Conservation (phyloP, 1,284 basidiomycete genomes). For the Taiwanofungus camphoratus region DNA sequence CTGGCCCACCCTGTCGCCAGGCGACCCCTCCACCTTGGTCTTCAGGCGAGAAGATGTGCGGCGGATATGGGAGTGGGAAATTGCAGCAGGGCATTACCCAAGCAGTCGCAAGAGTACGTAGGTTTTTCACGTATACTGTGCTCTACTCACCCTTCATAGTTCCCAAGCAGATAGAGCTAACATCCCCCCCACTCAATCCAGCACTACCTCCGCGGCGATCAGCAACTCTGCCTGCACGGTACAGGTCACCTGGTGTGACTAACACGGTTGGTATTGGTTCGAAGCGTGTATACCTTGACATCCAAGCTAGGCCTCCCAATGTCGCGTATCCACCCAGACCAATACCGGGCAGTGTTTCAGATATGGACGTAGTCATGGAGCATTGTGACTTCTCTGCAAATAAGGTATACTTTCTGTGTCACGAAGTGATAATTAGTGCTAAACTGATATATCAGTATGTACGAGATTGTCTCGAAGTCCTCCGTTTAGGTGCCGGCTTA, state of each 20-base stretch:
- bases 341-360: slow-evolving; percentile 72
- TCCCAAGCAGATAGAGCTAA: slow-evolving; percentile 64
- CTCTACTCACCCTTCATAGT: slow-evolving; percentile 40
- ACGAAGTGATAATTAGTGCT: not conserved
- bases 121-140: not conserved
- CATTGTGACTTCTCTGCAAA: slow-evolving; percentile 81
- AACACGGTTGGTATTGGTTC: slow-evolving; percentile 64
- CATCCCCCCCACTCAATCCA: slow-evolving; percentile 59
- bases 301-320: slow-evolving; percentile 50
- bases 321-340: slow-evolving; percentile 82
- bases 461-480: slow-evolving; percentile 70
- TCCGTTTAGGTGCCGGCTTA: slow-evolving; percentile 60
- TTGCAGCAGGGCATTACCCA: slow-evolving; percentile 87
- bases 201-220: slow-evolving; percentile 52
- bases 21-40: slow-evolving; percentile 71
- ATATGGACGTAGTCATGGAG: slow-evolving; percentile 84
- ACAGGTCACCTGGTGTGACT: slow-evolving; percentile 34
- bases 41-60: slow-evolving; percentile 73
- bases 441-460: slow-evolving; percentile 46
- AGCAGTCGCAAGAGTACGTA: slow-evolving; percentile 67
- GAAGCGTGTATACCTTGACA: slow-evolving; percentile 70
- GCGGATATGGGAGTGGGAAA: slow-evolving; percentile 91
- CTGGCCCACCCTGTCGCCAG: slow-evolving; percentile 62
- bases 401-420: slow-evolving; percentile 48
- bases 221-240: slow-evolving; percentile 37